Evolutionary conservation across 2,329 filamentous ascomycete genomes (phyloP).

Genomic region (Colletotrichum trifolii): DNA sequence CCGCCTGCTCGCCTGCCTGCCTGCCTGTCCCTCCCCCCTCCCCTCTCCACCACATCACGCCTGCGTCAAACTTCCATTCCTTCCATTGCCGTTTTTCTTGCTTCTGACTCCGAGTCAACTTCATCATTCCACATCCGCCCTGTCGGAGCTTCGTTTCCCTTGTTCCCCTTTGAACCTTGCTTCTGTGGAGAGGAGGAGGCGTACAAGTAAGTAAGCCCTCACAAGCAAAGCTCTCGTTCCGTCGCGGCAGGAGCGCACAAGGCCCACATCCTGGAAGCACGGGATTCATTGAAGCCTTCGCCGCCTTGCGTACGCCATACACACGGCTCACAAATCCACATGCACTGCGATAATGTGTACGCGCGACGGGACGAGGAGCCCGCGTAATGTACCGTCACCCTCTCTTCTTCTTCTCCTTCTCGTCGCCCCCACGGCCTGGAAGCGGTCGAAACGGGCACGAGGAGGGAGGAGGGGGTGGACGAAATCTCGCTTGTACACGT

Average conservation of each 20-base stretch:
- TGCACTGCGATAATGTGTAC: background rate
- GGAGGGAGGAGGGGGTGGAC: background rate
- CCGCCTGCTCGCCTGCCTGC: background rate
- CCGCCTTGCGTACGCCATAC: background rate
- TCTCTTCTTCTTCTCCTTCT: background rate
- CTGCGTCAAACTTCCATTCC: conserved; percentile 6
- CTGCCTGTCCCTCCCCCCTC: background rate
- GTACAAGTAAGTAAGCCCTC: background rate
- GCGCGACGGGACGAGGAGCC: conserved; percentile 6
- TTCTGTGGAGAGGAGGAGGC: background rate
- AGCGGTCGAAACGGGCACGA: background rate
- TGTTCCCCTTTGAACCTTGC: background rate
- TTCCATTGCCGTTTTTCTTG: background rate
- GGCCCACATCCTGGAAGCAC: too few species aligned
- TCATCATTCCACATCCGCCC: conserved; percentile 9
- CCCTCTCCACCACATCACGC: background rate
- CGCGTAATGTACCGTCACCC: conserved; percentile 1
- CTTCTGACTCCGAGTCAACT: background rate
- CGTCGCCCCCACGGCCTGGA: too few species aligned
- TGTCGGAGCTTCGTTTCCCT: conserved; percentile 12
- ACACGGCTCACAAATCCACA: background rate
- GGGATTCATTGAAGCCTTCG: too few species aligned
- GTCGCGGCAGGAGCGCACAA: background rate
- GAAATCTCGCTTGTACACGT: background rate
- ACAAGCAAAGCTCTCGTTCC: conserved; percentile 8